Evolutionary conservation across 257 asterid genomes (phyloP).

Genomic region (Solanum chaucha): DNA sequence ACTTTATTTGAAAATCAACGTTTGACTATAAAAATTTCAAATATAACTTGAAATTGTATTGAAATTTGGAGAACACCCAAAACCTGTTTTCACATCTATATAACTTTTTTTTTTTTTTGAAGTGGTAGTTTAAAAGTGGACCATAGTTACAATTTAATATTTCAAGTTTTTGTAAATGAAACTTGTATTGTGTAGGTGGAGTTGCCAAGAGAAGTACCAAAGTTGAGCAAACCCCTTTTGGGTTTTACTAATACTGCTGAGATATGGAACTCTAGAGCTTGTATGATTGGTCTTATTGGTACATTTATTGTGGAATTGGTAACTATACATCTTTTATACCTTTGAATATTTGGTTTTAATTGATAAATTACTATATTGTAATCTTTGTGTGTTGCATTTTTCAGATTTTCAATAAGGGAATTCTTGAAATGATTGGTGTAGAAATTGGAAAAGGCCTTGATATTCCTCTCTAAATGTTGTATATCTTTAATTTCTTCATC

Average conservation of each 20-base stretch:
- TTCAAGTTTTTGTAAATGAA: neutral
- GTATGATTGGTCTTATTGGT: slow-evolving; percentile 73
- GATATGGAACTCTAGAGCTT: slow-evolving; percentile 83
- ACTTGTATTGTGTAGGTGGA: slow-evolving; percentile 34
- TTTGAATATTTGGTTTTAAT: neutral
- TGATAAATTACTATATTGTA: neutral
- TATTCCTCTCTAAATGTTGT: slow-evolving; percentile 53
- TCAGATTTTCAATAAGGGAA: slow-evolving; percentile 77
- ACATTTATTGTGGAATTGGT: slow-evolving; percentile 80
- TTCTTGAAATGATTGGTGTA: slow-evolving; percentile 72
- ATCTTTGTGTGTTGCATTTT: neutral
- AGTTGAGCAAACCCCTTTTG: slow-evolving; percentile 48
- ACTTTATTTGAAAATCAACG: neutral
- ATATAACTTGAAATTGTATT: no score
- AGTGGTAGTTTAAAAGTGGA: neutral
- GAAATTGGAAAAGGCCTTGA: slow-evolving; percentile 93
- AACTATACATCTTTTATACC: no score
- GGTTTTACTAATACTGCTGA: slow-evolving; percentile 88
- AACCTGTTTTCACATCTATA: neutral
- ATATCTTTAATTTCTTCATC: neutral
- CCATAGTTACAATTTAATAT: neutral
- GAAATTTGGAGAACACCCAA: neutral
- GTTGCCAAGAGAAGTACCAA: slow-evolving; percentile 60
- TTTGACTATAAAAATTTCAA: neutral
- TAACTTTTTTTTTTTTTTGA: neutral